Evolutionary conservation across 495 filamentous ascomycete genomes (phyloP), one percentile per base, ranked within the genome.

Genomic region (Rostrohypoxylon terebratum): DNA sequence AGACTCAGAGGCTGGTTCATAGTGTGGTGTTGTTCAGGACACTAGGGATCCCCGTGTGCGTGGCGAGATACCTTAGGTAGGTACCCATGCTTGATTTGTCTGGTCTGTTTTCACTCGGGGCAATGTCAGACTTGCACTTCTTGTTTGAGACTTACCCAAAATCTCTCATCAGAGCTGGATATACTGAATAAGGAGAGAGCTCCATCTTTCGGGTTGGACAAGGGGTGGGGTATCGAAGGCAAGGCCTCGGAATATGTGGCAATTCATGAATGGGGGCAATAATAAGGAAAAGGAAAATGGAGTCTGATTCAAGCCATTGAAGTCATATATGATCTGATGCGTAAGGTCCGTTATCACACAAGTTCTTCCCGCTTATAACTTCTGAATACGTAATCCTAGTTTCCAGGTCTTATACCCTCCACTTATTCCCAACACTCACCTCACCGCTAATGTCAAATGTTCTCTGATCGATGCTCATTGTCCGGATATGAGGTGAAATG

Each of bases 281-380:
- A 20, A 13, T 7, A 25, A 14, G 21, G 47, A 25, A 25, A 50
- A 23, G 20, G 21, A 50, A 23, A 50, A 13, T 7, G 21, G 21
- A 21, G 45, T 21, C 20, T 13, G 23, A 13, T 28, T 53, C 11
- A 25, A 25, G 4, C 14, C 21, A n/a, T 28, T 28, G n/a, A 13
- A n/a, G n/a, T 5, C 13, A 3, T 28, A 18, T 31, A 20, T 36
- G 51, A 55, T 36, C n/a, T 20, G 3, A 11, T 36, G 23, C 28
- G 20, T 21, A 33, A 31, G 50, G 47, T 21, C 33, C n/a, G 25
- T 54, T 54, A 16, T 14, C 50, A n/a, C 20, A 16, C 16, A 59
- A 59, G 28, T 9, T 14, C 23, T 59, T 59, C n/a, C 55, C 55
- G 55, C 55, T 40, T 59, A 42, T n/a, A 59, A 33, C 20, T 59